Evolutionary conservation across 2,329 filamentous ascomycete species (phyloP).

Genomic region (Epichloe scottii): DNA sequence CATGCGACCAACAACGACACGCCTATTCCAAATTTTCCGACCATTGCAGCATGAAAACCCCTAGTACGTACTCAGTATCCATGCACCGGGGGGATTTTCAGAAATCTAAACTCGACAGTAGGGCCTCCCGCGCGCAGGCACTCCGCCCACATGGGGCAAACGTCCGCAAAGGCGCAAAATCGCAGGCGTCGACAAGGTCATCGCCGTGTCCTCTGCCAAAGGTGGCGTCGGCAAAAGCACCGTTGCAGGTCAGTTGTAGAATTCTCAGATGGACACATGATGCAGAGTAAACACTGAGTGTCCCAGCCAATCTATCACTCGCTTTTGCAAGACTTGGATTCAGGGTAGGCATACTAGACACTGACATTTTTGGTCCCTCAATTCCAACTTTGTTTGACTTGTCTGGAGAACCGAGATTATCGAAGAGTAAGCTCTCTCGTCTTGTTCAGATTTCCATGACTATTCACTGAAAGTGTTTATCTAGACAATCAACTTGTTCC

Average conservation of each 20-base stretch:
- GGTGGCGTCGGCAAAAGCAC: constrained; percentile 98
- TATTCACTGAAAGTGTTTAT: too few species aligned
- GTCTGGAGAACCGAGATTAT: constrained; percentile 64
- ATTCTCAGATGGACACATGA: too few species aligned
- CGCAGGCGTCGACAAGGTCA: constrained; percentile 73
- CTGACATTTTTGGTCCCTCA: constrained; percentile 92
- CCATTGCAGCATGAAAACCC: constrained; percentile 66
- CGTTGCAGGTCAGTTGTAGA: constrained; percentile 51
- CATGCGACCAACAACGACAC: constrained; percentile 26
- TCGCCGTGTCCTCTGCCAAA: constrained; percentile 95
- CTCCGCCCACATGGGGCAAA: constrained; percentile 45
- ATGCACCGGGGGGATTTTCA: too few species aligned
- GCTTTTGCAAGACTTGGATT: constrained; percentile 74
- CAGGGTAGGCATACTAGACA: constrained; percentile 78
- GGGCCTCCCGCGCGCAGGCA: constrained; percentile 73
- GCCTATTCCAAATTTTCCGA: constrained; percentile 22
- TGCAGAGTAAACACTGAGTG: too few species aligned
- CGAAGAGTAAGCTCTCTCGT: constrained; percentile 42
- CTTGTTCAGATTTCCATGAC: not conserved
- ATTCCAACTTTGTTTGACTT: constrained; percentile 84
- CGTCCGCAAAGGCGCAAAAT: constrained; percentile 74
- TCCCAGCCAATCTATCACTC: constrained; percentile 66
- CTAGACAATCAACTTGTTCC: constrained; percentile 71
- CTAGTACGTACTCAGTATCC: constrained; percentile 41
- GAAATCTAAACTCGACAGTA: constrained; percentile 22